Percentiles rank a stretch among this genome's conserved stretches.
Evolutionary conservation across 1,139 yeast genomes (phyloP).

Genomic region (Suhomyces chickasaworum): DNA sequence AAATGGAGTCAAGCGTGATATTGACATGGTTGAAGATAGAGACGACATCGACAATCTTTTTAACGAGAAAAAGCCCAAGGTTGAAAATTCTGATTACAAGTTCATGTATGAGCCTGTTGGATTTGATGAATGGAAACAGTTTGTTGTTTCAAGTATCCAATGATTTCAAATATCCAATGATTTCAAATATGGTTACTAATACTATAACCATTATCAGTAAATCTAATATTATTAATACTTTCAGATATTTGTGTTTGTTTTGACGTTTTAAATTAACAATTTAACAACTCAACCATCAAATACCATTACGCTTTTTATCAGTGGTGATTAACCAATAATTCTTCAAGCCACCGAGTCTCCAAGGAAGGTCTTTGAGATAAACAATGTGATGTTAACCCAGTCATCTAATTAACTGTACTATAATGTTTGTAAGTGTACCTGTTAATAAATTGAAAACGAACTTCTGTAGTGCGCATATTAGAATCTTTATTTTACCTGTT

Average conservation of each 20-base stretch:
- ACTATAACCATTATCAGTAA: neutral
- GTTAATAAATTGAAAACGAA: neutral
- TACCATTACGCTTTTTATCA: no score
- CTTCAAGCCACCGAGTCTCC: no score
- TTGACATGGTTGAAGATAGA: slow-evolving; percentile 24
- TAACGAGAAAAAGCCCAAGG: slow-evolving; percentile 37
- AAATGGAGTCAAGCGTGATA: slow-evolving; percentile 24
- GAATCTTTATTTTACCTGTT: no score
- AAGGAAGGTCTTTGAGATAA: neutral
- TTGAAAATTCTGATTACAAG: slow-evolving; percentile 25
- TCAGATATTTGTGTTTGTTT: neutral
- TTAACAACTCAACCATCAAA: no score
- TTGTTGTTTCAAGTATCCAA: slow-evolving; percentile 23
- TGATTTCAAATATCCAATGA: slow-evolving; percentile 20
- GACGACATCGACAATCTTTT: slow-evolving; percentile 43
- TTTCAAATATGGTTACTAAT: neutral
- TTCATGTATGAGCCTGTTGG: slow-evolving; percentile 38
- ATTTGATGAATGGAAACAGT: slow-evolving; percentile 45
- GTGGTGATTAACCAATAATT: no score
- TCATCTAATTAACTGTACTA: slow-evolving; percentile 1
- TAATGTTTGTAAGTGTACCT: slow-evolving; percentile 3
- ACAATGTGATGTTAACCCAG: neutral
- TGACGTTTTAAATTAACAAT: neutral
- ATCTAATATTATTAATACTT: neutral
- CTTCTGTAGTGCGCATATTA: neutral